Conservation (phyloP, 352 stramenopile genomes). For the Pythium phragmiticola region DNA sequence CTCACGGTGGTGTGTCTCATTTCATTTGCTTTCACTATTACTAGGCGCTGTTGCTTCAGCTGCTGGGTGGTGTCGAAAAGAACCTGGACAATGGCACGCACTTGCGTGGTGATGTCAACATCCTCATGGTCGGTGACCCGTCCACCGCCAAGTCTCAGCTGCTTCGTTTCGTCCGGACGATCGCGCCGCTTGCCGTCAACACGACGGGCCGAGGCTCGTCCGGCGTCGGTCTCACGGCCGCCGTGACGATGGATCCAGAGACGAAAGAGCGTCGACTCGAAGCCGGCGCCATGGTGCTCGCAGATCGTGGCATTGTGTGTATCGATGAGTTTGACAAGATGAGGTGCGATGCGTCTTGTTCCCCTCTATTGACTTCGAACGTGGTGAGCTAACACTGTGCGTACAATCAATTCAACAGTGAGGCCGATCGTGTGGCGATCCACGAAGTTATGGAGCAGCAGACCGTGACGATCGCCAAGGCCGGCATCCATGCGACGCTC, state of each 20-base stretch:
- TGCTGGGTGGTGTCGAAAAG: slow-evolving; percentile 92
- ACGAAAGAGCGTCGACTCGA: slow-evolving; percentile 93
- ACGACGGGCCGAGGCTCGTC: slow-evolving; percentile 82
- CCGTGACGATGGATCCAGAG: slow-evolving; percentile 96
- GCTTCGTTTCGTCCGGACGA: slow-evolving; percentile 95
- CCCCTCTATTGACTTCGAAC: background rate
- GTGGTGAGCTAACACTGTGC: background rate
- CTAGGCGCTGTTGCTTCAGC: slow-evolving; percentile 68
- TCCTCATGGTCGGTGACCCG: slow-evolving; percentile 97
- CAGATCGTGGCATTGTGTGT: slow-evolving; percentile 98
- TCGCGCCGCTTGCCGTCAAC: slow-evolving; percentile 92
- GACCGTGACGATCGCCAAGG: slow-evolving; percentile 99
- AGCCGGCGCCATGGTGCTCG: slow-evolving; percentile 99
- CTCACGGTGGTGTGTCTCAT: background rate
- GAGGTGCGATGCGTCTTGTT: slow-evolving; percentile 51
- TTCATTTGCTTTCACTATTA: background rate
- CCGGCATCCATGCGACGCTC: slow-evolving; percentile 98
- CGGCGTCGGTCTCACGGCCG: slow-evolving; percentile 96
- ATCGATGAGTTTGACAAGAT: slow-evolving; percentile 99
- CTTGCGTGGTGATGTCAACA: slow-evolving; percentile 99
- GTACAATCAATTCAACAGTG: slow-evolving; percentile 31
- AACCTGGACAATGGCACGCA: slow-evolving; percentile 99
- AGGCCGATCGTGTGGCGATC: slow-evolving; percentile 98
- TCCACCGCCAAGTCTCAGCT: slow-evolving; percentile 99
- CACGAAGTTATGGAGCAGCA: slow-evolving; percentile 99